Conservation (phyloP, 2,329 filamentous ascomycete species). For the Colletotrichum brevisporum region DNA sequence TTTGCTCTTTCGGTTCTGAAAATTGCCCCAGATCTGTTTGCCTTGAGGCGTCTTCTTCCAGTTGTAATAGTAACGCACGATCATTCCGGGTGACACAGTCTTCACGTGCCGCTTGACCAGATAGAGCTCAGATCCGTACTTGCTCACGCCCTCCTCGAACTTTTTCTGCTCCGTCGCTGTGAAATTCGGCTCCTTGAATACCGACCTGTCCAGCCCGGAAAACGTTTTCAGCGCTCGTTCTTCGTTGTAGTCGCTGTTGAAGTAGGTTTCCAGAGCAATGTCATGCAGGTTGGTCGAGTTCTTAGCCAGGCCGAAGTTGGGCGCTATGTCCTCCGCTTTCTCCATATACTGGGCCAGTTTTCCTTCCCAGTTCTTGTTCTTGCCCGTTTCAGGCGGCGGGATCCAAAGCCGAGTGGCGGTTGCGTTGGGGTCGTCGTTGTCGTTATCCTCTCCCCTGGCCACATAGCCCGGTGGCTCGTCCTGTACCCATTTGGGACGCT, state of each 20-base stretch:
- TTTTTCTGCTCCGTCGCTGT: conserved; percentile 85
- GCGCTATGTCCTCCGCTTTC: conserved; percentile 74
- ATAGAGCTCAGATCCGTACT: conserved; percentile 91
- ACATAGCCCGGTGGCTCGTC: conserved; percentile 92
- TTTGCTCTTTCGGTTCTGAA: conserved; percentile 88
- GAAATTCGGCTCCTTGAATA: conserved; percentile 88
- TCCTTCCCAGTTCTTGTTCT: conserved; percentile 74
- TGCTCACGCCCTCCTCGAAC: conserved; percentile 91
- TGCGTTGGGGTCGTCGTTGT: conserved; percentile 78
- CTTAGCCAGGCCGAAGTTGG: conserved; percentile 78
- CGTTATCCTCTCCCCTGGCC: conserved; percentile 83
- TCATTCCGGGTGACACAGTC: conserved; percentile 81
- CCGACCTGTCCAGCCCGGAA: conserved; percentile 75
- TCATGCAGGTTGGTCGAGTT: conserved; percentile 90
- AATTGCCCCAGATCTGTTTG: conserved; percentile 90
- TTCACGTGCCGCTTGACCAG: conserved; percentile 88
- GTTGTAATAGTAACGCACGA: conserved; percentile 95
- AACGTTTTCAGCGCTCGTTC: conserved; percentile 80
- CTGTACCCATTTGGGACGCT: conserved; percentile 92
- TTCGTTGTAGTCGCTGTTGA: conserved; percentile 78
- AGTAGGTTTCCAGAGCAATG: conserved; percentile 82
- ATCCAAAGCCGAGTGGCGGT: conserved; percentile 86
- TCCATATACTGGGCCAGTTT: conserved; percentile 79
- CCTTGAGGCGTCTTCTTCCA: conserved; percentile 97
- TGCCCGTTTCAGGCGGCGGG: conserved; percentile 72